Evolutionary conservation across 2,329 filamentous ascomycete species (phyloP).

Genomic region (Xylaria multiplex): DNA sequence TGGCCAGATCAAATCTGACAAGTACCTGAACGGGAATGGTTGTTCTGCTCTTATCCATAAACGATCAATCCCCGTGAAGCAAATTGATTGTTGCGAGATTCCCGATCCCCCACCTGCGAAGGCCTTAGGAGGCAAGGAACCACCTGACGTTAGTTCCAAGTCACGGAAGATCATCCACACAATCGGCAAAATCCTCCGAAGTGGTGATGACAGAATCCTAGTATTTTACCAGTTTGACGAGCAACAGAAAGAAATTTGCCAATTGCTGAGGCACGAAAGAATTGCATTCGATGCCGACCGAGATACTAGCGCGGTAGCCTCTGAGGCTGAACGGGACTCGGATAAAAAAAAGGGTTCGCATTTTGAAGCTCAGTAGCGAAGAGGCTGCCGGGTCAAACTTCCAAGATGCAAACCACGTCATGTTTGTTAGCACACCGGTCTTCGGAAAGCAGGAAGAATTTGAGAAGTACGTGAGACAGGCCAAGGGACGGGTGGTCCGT

Average conservation of each 20-base stretch:
- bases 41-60: conserved; percentile 23
- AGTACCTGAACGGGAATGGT: conserved; percentile 26
- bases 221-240: conserved; percentile 52
- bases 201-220: conserved; percentile 45
- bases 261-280: conserved; percentile 28
- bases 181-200: conserved; percentile 31
- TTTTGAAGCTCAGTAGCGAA: conserved; percentile 53
- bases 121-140: not conserved
- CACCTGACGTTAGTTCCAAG: conserved; percentile 40
- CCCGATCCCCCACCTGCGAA: not conserved
- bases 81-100: conserved; percentile 27
- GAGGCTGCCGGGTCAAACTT: conserved; percentile 56
- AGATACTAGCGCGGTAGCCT: not conserved
- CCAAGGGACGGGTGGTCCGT: conserved; percentile 53
- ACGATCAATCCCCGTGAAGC: conserved; percentile 28
- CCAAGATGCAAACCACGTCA: conserved; percentile 55
- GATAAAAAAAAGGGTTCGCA: conserved; percentile 41
- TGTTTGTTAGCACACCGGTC: conserved; percentile 53
- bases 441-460: conserved; percentile 49
- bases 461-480: conserved; percentile 53
- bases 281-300: conserved; percentile 36
- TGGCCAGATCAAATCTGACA: conserved; percentile 33
- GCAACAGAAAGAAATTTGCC: conserved; percentile 46
- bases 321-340: not conserved
- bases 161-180: conserved; percentile 36